Conservation (phyloP, 345 rosid genomes). For the Crucihimalaya himalaica region DNA sequence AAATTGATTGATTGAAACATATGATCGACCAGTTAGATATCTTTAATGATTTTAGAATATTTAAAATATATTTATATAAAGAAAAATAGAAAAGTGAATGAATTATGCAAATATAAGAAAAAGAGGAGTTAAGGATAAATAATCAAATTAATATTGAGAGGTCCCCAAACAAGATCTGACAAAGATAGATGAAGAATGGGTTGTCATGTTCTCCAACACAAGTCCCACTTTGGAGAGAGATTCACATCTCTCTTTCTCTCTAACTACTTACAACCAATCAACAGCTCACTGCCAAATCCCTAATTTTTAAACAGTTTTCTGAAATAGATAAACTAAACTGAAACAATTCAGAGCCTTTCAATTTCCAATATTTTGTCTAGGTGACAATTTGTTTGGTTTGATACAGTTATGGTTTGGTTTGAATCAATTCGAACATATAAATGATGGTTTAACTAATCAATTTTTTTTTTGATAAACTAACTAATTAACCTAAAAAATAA, state of each 20-base stretch:
- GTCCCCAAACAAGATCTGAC: constrained; percentile 44
- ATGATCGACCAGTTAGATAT: constrained; percentile 32
- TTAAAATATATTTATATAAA: neutral
- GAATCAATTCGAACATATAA: neutral
- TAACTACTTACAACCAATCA: constrained; percentile 41
- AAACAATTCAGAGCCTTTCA: constrained; percentile 21
- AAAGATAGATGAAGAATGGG: constrained; percentile 41
- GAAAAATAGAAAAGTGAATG: neutral
- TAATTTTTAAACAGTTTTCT: constrained; percentile 5
- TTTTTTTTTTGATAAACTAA: no score
- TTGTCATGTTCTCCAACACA: constrained; percentile 48
- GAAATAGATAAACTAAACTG: neutral
- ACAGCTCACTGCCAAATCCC: constrained; percentile 37
- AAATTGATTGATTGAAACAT: constrained; percentile 34
- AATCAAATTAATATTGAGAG: constrained; percentile 27
- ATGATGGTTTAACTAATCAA: no score
- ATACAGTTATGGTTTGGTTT: neutral
- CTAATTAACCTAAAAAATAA: no score
- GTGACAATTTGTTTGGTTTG: neutral
- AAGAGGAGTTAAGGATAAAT: constrained; percentile 28
- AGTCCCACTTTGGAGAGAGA: constrained; percentile 41
- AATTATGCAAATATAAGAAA: neutral
- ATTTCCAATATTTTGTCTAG: constrained; percentile 1
- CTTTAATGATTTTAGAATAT: constrained; percentile 26
- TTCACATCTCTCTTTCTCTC: constrained; percentile 28